Base-by-base conservation (phyloP, 2,329 filamentous ascomycete genomes). In the Verticillium isaacii region DNA sequence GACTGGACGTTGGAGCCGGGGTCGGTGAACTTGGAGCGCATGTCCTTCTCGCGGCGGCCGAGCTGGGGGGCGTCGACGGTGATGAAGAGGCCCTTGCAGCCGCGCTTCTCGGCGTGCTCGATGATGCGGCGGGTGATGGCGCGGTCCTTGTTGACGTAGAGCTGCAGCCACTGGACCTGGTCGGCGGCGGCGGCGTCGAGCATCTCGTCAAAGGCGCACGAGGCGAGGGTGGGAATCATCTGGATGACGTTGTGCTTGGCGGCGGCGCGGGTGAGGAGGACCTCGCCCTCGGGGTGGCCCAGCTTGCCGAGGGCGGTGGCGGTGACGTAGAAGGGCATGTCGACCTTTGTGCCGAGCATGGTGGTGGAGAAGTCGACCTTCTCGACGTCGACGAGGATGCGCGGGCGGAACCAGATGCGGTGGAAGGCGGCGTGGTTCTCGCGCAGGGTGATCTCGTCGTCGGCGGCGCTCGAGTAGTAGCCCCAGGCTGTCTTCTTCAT, bases 401-500 rank as follows among this genome's bases (percentile, higher is more conserved):
- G 89, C 3, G 95, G 95, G 25, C 95, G 88, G 81, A 99, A 98
- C 94, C 95, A 87, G 77, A 97, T 96, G 74, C 96, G 93, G 80
- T 99, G 95, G 80, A 93, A 99, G 56, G 95, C 95, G 56, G 85
- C 87, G 79, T 97, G 94, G 78, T 99, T 99, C 78, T 98, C 94
- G 66, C 94, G 88, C 82, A 98, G 82, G 0, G 95, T 97, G 67
- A 79, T 79, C 67, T 79, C 77, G 61, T 79, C 77, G 34, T 79
- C 77, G 0, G 94, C 92, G 61, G 92, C 94, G 71, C 91, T 95
- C 1, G 92, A 97, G 76, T 99, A 99, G 79, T 99, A 99, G 32
- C 91, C 95, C 95, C 95, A 99, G 0, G 94, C 94, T 1, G 89
- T 90, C 80, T 91, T 96, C 85, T 96, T 97, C 94, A 98, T 97